Evolutionary conservation across 768 basidiomycete species (phyloP).

Genomic region (Tricholoma sp.): DNA sequence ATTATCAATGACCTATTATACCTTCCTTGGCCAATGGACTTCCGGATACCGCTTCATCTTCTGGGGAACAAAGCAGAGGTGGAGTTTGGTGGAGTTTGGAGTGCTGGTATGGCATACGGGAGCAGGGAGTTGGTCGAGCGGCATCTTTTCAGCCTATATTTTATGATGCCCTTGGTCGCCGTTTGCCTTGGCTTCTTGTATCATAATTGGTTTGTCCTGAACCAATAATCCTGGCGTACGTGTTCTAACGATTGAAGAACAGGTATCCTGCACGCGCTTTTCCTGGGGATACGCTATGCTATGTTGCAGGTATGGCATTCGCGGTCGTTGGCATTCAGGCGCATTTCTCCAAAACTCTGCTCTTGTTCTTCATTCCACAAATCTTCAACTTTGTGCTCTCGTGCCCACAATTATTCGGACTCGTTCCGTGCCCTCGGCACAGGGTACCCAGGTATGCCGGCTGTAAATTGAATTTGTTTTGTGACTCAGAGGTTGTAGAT

Average conservation of each 20-base stretch:
- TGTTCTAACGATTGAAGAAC: background rate
- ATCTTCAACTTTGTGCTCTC: conserved; percentile 96
- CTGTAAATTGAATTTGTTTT: conserved; percentile 1
- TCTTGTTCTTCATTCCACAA: conserved; percentile 96
- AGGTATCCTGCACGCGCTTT: conserved; percentile 97
- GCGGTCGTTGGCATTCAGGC: conserved; percentile 96
- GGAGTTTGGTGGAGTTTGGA: conserved; percentile 75
- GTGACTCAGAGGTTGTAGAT: conserved; percentile 37
- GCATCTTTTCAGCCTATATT: conserved; percentile 94
- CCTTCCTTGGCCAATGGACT: conserved; percentile 81
- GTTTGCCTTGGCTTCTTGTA: conserved; percentile 88
- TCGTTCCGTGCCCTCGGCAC: conserved; percentile 93
- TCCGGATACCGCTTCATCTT: conserved; percentile 66
- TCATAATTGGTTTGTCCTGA: conserved; percentile 81
- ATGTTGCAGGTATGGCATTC: conserved; percentile 98
- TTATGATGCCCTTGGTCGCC: conserved; percentile 92
- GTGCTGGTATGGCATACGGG: conserved; percentile 81
- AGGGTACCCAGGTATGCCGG: conserved; percentile 75
- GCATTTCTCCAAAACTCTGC: conserved; percentile 94
- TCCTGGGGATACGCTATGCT: conserved; percentile 96
- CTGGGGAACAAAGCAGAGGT: conserved; percentile 62
- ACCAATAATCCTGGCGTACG: background rate
- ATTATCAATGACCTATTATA: conserved; percentile 90
- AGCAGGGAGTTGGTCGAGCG: conserved; percentile 84
- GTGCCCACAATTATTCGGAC: conserved; percentile 89